Conservation (phyloP, 192 early-diverging fungal genomes). For the Bifiguratus adelaidae region DNA sequence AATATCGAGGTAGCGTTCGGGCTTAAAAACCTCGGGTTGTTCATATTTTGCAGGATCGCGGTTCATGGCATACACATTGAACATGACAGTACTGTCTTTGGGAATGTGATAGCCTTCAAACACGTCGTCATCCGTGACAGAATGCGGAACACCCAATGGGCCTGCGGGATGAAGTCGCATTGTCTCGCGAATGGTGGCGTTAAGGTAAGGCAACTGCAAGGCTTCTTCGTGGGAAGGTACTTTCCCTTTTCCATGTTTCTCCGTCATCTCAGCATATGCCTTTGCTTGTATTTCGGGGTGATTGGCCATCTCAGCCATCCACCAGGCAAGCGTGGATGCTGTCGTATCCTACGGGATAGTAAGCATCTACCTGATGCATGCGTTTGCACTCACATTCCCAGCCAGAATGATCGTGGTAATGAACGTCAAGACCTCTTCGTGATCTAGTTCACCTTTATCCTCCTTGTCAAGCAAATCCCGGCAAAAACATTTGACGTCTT, state of each 20-base stretch:
- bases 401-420: no score
- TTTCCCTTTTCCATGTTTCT: background rate
- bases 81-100: background rate
- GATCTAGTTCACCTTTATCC: no score
- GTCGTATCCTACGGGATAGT: no score
- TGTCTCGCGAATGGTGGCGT: conserved; percentile 20
- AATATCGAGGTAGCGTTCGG: conserved; percentile 4
- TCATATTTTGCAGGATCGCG: background rate
- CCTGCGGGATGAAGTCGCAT: conserved; percentile 16
- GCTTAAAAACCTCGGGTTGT: background rate
- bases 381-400: no score
- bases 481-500: no score
- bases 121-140: conserved; percentile 11
- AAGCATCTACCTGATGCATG: no score
- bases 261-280: conserved; percentile 1
- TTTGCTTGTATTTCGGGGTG: conserved; percentile 9
- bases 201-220: conserved; percentile 8
- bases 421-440: no score
- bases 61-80: conserved; percentile 1
- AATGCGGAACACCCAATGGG: conserved; percentile 18
- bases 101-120: conserved; percentile 16
- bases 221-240: background rate
- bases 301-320: conserved; percentile 2
- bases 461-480: no score
- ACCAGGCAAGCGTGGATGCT: conserved; percentile 8